phyloP scores from a whole-genome alignment of 2,329 filamentous ascomycete species.

The Xylaria sp. region DNA sequence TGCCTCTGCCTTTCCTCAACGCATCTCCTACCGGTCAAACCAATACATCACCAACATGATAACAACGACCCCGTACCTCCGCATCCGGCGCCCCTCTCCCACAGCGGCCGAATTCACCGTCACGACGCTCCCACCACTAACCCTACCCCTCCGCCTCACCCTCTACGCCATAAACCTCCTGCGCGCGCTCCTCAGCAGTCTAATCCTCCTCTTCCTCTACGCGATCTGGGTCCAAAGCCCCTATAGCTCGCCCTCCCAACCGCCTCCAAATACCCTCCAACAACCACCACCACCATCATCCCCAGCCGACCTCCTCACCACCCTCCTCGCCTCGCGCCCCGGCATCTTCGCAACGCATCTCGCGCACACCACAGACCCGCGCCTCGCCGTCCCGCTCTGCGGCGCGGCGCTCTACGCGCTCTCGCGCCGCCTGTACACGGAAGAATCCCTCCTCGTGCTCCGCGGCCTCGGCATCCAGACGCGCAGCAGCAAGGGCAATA shows the following conservation, averaged over 20 bases:
- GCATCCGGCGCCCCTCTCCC: slow-evolving; percentile 76
- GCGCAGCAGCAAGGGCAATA: slow-evolving; percentile 63
- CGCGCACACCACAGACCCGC: slow-evolving; percentile 55
- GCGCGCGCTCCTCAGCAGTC: slow-evolving; percentile 56
- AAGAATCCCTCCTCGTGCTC: slow-evolving; percentile 89
- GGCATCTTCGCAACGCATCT: slow-evolving; percentile 50
- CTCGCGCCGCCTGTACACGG: slow-evolving; percentile 62
- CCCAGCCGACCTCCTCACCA: slow-evolving; percentile 20
- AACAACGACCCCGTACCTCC: slow-evolving; percentile 68
- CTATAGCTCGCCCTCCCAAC: slow-evolving; percentile 19
- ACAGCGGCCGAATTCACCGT: slow-evolving; percentile 95
- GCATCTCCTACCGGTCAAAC: background rate
- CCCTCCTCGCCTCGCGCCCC: slow-evolving; percentile 43
- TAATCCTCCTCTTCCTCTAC: slow-evolving; percentile 61
- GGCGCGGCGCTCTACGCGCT: slow-evolving; percentile 56
- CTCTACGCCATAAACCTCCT: slow-evolving; percentile 57
- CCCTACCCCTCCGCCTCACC: slow-evolving; percentile 60
- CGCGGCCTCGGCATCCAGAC: slow-evolving; percentile 93
- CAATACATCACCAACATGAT: slow-evolving; percentile 58
- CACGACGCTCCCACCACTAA: slow-evolving; percentile 75
- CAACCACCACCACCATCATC: background rate
- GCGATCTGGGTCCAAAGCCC: slow-evolving; percentile 54
- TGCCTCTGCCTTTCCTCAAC: background rate
- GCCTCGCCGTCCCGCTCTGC: slow-evolving; percentile 55
- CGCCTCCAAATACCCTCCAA: background rate